A percentile compares a stretch with the other conserved stretches of the same genome.
These are phyloP conservation scores for Tephrocybe sp. DNA, from an alignment of 768 basidiomycete genomes.

Conservation along the genomic window DNA sequence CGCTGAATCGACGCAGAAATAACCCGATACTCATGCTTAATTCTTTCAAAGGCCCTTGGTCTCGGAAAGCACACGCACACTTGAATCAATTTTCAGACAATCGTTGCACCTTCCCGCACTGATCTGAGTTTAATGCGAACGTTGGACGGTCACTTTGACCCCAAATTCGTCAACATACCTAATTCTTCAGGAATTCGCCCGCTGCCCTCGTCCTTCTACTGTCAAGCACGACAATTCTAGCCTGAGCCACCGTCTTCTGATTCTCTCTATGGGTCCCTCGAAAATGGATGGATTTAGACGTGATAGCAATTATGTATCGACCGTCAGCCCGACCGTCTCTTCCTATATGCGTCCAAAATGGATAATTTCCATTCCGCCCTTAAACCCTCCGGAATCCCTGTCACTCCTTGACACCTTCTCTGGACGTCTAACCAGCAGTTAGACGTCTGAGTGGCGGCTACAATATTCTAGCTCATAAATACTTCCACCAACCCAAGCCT, in stretches of 20 bases:
- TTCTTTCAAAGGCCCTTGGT: too few relatives aligned
- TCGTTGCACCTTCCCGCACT: background rate
- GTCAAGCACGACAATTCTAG: background rate
- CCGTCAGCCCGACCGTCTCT: too few relatives aligned
- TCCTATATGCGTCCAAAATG: too few relatives aligned
- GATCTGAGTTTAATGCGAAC: background rate
- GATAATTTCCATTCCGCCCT: too few relatives aligned
- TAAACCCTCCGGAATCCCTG: background rate
- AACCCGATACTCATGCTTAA: too few relatives aligned
- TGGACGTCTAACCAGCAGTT: background rate
- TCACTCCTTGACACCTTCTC: slow-evolving; percentile 5
- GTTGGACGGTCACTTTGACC: background rate
- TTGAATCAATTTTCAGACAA: background rate
- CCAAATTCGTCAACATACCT: background rate
- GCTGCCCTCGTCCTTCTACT: slow-evolving; percentile 3
- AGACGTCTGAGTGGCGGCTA: background rate
- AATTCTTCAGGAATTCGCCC: background rate
- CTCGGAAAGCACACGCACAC: too few relatives aligned
- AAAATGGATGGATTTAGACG: too few relatives aligned
- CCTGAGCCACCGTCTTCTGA: background rate
- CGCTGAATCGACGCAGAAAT: too few relatives aligned
- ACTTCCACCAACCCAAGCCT: too few relatives aligned
- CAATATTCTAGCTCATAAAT: background rate
- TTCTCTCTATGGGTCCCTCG: background rate
- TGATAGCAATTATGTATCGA: too few relatives aligned